Conservation (phyloP, 1,139 yeast genomes). For the Geotrichum carabidarum region DNA sequence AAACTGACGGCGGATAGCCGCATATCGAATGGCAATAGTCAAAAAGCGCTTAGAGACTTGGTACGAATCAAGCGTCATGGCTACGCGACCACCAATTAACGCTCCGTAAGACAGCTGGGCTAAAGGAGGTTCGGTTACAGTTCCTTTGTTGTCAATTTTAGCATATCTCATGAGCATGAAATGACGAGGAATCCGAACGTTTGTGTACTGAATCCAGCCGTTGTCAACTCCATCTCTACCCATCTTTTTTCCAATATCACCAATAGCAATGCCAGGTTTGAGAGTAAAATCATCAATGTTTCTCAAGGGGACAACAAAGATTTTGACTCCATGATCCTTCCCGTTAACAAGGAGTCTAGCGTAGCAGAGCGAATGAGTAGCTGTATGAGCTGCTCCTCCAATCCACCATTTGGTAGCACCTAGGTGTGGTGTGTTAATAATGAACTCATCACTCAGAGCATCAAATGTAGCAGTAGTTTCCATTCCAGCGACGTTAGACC, state of each 20-base stretch:
- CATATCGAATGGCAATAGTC: constrained; percentile 79
- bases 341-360: constrained; percentile 77
- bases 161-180: constrained; percentile 75
- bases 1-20: constrained; percentile 83
- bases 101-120: constrained; percentile 86
- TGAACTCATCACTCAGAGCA: constrained; percentile 55
- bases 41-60: constrained; percentile 69
- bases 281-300: constrained; percentile 59
- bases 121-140: constrained; percentile 61
- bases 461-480: constrained; percentile 84
- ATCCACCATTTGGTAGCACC: constrained; percentile 98
- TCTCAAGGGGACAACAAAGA: constrained; percentile 84
- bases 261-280: constrained; percentile 72
- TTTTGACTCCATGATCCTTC: constrained; percentile 81
- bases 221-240: constrained; percentile 73
- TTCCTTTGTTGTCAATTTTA: constrained; percentile 60
- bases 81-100: constrained; percentile 76
- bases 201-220: constrained; percentile 87
- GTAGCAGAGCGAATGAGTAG: constrained; percentile 72
- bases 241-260: constrained; percentile 90
- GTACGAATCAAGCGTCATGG: constrained; percentile 78
- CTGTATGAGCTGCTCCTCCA: constrained; percentile 94
- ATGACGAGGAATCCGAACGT: constrained; percentile 74
- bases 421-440: constrained; percentile 76
- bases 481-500: constrained; percentile 83